Conservation (phyloP, 352 stramenopile species). For the Globisporangium cylindrosporum region DNA sequence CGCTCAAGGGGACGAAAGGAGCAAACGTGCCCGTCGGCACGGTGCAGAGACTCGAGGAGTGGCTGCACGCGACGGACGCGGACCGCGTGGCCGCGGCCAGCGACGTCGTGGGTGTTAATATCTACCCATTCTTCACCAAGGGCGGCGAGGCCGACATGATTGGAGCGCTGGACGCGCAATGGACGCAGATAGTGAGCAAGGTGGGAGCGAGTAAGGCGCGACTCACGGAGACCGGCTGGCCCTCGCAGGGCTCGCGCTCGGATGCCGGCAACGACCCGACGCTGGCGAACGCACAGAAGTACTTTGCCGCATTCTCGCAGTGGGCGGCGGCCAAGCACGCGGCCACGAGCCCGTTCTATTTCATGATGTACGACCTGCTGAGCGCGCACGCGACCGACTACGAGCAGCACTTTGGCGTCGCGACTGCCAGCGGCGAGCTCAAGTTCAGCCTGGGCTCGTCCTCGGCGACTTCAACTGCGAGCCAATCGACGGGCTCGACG, state of each 20-base stretch:
- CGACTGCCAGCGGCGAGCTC: constrained; percentile 4
- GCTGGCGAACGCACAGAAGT: constrained; percentile 5
- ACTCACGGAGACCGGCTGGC: constrained; percentile 41
- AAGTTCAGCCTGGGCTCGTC: constrained; percentile 9
- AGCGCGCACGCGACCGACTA: constrained; percentile 9
- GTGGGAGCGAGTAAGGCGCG: constrained; percentile 24
- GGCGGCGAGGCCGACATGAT: constrained; percentile 25
- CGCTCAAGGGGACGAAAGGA: constrained; percentile 18
- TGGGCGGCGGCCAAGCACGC: neutral
- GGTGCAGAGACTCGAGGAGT: constrained; percentile 72
- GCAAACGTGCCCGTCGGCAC: constrained; percentile 30
- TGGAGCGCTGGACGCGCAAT: constrained; percentile 29
- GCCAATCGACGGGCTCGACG: neutral
- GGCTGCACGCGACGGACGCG: constrained; percentile 35
- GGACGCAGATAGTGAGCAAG: constrained; percentile 23
- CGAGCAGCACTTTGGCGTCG: constrained; percentile 16
- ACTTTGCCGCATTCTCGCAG: constrained; percentile 6
- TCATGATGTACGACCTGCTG: constrained; percentile 21
- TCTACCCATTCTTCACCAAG: constrained; percentile 73
- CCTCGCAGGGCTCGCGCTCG: constrained; percentile 19
- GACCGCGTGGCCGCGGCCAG: constrained; percentile 23
- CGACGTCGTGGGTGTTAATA: constrained; percentile 52
- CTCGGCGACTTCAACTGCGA: neutral
- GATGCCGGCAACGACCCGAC: constrained; percentile 19
- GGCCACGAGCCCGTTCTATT: constrained; percentile 11